Evolutionary conservation across 345 rosid genomes (phyloP), one percentile per base, ranked within the genome.

Genomic region (Gossypium australe): DNA sequence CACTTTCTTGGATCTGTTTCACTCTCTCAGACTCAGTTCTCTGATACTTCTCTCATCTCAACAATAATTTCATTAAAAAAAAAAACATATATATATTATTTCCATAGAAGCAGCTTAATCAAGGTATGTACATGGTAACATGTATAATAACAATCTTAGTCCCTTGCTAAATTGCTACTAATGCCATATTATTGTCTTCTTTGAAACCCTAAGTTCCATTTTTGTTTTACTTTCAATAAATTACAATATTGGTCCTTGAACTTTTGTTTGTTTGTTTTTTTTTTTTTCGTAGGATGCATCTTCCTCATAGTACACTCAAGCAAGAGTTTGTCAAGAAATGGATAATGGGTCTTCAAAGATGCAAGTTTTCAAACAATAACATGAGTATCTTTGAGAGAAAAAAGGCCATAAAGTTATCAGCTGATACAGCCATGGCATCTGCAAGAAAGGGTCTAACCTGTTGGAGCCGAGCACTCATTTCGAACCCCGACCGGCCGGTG

Each of bases 371-470:
- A 2, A 81, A 79, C 62, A 83, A 83, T 71, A 83, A 76, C 48
- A 81, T 84, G 77, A 87, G 72, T 75, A 52, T 94, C 65, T 67
- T 70, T 55, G 92, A 89, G 72, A 87, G 98, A 63, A 92, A 86
- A 80, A 89, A 82, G 74, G 87, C 92, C 5, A 92, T 94, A 78
- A 90, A 92, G 82, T 85, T 90, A 77, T 87, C 98, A 0, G 90
- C 98, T 24, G 98, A 94, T 76, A 75, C 90, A 49, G 97, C 98
- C 67, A 87, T 94, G 84, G 98, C 98, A 44, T 88, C 93, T 3
- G 78, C 91, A 6, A 85, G 92, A 76, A 87, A 84, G 22, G 85
- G 87, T 59, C 80, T 82, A 12, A 90, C 94, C 38, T 79, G 80
- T 56, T 94, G 98, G 98, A 90, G 97, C 38, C 92, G 92, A 25